Evolutionary conservation across 202 grass and related monocot species (phyloP), one percentile per base, ranked within the genome.

Genomic region (Panicum hallii): DNA sequence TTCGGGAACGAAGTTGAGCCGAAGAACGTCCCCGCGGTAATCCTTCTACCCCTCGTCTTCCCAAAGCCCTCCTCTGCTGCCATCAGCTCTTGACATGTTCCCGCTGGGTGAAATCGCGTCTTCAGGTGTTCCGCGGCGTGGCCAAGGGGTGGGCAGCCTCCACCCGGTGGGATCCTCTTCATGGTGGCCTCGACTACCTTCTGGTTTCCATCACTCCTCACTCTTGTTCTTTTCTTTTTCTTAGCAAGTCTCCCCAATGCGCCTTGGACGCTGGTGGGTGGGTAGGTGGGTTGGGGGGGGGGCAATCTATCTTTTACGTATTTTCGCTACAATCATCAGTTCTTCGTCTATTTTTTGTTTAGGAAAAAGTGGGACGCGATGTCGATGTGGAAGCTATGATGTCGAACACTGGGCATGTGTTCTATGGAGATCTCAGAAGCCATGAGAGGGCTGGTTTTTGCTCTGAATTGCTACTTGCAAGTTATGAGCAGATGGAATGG

Each of bases 391-490:
- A 99, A 69, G 96, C 90, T 48, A 99, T 99, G 96, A 70, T 90
- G 74, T 92, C 90, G 2, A 91, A 82, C 84, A 89, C 88, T 40
- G 90, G 78, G 16, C 88, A 82, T 67, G 83, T 95, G 19, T 99
- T 95, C 70, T 94, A 94, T 20, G 93, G 93, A 30, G 91, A 99
- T 86, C 86, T 99, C 23, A 99, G 91, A 95, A 90, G 89, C 86
- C 96, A 98, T 77, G 96, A 98, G 74, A 95, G 89, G 89, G 96
- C 63, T 71, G 67, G 60, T 68, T 89, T 69, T 41, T 23, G 12
- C 63, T 57, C 36, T 52, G 9, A 38, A 73, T 43, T 74, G 0
- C 6, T 72, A 19, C 67, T 77, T 84, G 64, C 12, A 64, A 72
- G 11, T 77, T 61, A 15, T 79, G 22, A 28, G 9, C 9, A 7